Base-by-base conservation (phyloP, 192 early-diverging fungal species). In the Backusella sp. region DNA sequence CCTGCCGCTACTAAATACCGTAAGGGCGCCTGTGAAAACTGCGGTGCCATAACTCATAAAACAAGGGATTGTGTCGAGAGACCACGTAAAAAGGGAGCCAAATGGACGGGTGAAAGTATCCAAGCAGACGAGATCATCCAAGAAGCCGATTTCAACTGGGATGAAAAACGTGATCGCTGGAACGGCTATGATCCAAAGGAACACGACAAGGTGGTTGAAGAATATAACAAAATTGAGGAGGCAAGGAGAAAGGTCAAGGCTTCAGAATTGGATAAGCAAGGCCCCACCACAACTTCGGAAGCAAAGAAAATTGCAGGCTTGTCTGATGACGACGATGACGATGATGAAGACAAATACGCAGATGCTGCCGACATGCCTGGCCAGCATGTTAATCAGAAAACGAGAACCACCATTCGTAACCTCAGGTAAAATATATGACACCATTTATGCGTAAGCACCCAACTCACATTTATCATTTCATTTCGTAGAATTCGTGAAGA, bases 121-220 rank as follows among this genome's bases (percentile, higher is more conserved):
- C 78, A 84, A 79, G 86, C 97, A 5, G 96, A 99, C 81, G 98
- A 99, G 80, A 85, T 91, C 12, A 81, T 98, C 8, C 86, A 89
- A 76, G 83, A 89, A 19, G 83, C 97, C 14, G 84, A 91, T 30
- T 86, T 97, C 66, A 87, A 89, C 26, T 99, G 94, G 84, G 98
- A 99, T 73, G 96, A 94, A 23, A 99, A 99, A 82, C 88, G 97
- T 44, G 98, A 99, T 85, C 89, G 95, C 19, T 99, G 97, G 96
- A 99, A 99, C 74, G 98, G 97, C 23, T 99, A 99, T 81, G 95
- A 99, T 79, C 88, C 97, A 4, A 77, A 86, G 66, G 92, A 97
- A 49, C 95, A 99, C 68, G 83, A 89, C 35, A 88, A 91, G 79
- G 84, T 92, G 39, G 86, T 93, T 72, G 90, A 95, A 53, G 96